Evolutionary conservation across 176 grass and related monocot species (phyloP).

Genomic region (Ensete ventricosum): DNA sequence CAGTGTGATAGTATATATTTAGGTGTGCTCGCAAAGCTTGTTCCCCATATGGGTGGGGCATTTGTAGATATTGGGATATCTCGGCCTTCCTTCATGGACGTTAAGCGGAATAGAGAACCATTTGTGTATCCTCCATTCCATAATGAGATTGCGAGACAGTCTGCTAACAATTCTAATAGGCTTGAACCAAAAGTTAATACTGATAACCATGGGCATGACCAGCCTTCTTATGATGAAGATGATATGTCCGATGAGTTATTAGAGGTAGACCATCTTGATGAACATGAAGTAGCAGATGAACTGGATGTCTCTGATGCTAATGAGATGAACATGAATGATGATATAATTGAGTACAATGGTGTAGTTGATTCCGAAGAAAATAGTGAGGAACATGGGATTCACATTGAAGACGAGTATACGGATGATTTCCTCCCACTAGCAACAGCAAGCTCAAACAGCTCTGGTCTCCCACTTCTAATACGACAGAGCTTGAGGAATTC

Average conservation of each 20-base stretch:
- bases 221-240: slow-evolving; percentile 35
- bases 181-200: slow-evolving; percentile 3
- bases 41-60: slow-evolving; percentile 81
- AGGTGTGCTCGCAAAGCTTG: slow-evolving; percentile 71
- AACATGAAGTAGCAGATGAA: slow-evolving; percentile 30
- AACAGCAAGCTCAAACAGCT: slow-evolving; percentile 17
- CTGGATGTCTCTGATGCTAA: slow-evolving; percentile 26
- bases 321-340: slow-evolving; percentile 26
- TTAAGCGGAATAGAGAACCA: slow-evolving; percentile 69
- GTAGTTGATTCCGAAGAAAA: slow-evolving; percentile 41
- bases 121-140: slow-evolving; percentile 68
- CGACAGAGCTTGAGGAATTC: not conserved
- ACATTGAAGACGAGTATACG: slow-evolving; percentile 45
- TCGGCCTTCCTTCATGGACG: slow-evolving; percentile 66
- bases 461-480: not conserved
- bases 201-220: slow-evolving; percentile 23
- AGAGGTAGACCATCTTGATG: slow-evolving; percentile 29
- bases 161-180: slow-evolving; percentile 22
- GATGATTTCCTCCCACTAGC: slow-evolving; percentile 45
- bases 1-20: slow-evolving; percentile 93
- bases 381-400: slow-evolving; percentile 35
- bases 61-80: slow-evolving; percentile 93
- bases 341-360: slow-evolving; percentile 27
- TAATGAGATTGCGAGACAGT: slow-evolving; percentile 21
- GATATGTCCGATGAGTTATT: slow-evolving; percentile 44